Evolutionary conservation across 1,284 basidiomycete genomes (phyloP), one percentile per base, ranked within the genome.

Genomic region (Peniophora sp.): DNA sequence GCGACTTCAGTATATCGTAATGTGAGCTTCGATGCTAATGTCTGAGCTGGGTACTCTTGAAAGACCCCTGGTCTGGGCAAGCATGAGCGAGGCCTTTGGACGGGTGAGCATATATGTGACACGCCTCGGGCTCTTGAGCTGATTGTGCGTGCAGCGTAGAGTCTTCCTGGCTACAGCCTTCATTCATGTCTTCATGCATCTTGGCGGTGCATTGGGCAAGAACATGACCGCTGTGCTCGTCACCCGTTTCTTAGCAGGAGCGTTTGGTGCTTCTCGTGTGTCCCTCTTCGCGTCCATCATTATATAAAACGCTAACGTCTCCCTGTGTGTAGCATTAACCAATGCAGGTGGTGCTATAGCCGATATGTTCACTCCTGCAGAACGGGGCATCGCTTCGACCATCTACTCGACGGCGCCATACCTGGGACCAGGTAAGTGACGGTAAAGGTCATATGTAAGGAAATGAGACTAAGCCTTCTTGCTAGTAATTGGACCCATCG

Each of bases 341-440:
- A 83, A 83, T 61, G 73, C 78, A 6, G 81, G 80, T 24, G 81
- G 79, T 5, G 70, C 72, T n/a, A 70, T 85, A 45, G 67, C 75
- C 27, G 83, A 86, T 56, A 75, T 84, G 56, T 84, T 78, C 73
- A 70, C 68, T 43, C 65, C 78, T 34, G 69, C 73, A 45, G 80
- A 84, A 58, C 75, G 81, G 19, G 81, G 78, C 10, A 60, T 78
- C 20, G 83, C 83, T 11, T 75, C 78, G 2, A 71, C 76, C 10
- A 69, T 87, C 8, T 86, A 85, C 61, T 73, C 81, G 0, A 74
- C 77, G 2, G 82, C 83, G 16, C 84, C 86, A 1, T 89, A 87
- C 62, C 71, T 86, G 17, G 89, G 86, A 9, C 86, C 87, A 62
- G 75, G 77, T 77, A 59, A 17, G 72, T 66, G 5, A 9, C 38